Evolutionary conservation across 305 asterid species (phyloP), one percentile per base, ranked within the genome.

Genomic region (Striga hermonthica): DNA sequence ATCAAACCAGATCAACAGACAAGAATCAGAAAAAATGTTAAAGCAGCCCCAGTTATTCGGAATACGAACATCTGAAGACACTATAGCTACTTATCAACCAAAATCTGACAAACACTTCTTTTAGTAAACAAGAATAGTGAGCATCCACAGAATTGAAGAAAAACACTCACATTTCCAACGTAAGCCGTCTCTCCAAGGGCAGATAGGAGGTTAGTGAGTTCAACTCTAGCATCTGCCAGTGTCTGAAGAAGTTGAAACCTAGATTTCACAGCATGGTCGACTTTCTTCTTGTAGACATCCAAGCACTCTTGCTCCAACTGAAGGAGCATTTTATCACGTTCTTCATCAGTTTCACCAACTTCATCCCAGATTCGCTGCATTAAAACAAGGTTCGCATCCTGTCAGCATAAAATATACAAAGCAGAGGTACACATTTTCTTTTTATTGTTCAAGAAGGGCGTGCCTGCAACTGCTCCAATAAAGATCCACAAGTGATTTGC

Each of bases 301-400:
- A 90, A 80, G 81, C 99, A 94, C 62, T 94, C 99, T 57, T 86
- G 95, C 80, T 94, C 98, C 67, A 94, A 74, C 80, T 94, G 99
- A 81, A 90, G 95, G 67, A 94, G 95, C 95, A 94, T 86, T 77
- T 76, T 84, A 72, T 94, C 97, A 63, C 99, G 77, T 60, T 86
- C 95, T 15, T 88, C 96, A 37, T 94, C 99, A 67, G 75, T 85
- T 81, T 91, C 97, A 47, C 97, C 99, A 38, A 94, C 99, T 80
- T 94, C 99, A 77, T 94, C 99, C 99, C 99, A 94, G 31, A 90
- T 86, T 84, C 86, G 83, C 99, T 94, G 87, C 85, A 83, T 54
- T 48, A 72, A 57, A 73, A 57, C 64, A 49, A 53, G 60, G 65
- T 63, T 60, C 12, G 7, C 7, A 63, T 68, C 71, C 56, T 8